Percentiles rank a stretch among this genome's conserved stretches.
phyloP scores from a whole-genome alignment of 768 basidiomycete species.

The Tulasnella sp. region DNA sequence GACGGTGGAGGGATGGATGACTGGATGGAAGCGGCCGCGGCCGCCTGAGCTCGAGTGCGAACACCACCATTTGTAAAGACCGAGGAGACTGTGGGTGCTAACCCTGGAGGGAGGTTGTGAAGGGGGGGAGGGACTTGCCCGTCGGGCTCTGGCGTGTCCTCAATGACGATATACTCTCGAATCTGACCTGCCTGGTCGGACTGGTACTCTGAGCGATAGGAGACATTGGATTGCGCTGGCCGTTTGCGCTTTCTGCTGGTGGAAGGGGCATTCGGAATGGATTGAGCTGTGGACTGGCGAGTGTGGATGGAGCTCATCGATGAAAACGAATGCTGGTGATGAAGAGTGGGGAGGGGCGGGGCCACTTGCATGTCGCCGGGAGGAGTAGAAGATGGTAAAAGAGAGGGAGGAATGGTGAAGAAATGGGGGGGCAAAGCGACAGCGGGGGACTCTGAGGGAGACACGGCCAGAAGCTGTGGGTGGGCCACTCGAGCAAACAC shows the following conservation, averaged over 20 bases:
- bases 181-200: constrained; percentile 76
- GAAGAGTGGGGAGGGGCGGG: constrained; percentile 22
- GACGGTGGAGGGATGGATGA: constrained; percentile 56
- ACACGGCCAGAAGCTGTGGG: constrained; percentile 6
- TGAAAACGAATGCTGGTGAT: constrained; percentile 17
- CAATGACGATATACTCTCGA: constrained; percentile 88
- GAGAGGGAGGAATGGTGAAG: not conserved
- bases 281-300: constrained; percentile 31
- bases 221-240: constrained; percentile 31
- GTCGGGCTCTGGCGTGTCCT: constrained; percentile 80
- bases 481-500: constrained; percentile 31
- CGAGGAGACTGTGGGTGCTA: constrained; percentile 35
- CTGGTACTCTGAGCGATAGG: constrained; percentile 55
- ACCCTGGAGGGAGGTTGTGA: constrained; percentile 54
- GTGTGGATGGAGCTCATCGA: constrained; percentile 28
- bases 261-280: constrained; percentile 19
- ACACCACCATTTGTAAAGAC: constrained; percentile 36
- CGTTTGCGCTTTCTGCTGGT: constrained; percentile 35
- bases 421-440: constrained; percentile 11
- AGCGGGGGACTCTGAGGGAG: constrained; percentile 24
- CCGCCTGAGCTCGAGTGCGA: constrained; percentile 80
- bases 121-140: constrained; percentile 53
- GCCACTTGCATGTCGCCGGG: constrained; percentile 29
- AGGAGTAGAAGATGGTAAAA: constrained; percentile 9
- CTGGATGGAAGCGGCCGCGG: constrained; percentile 72